A percentile compares a stretch with the other conserved stretches of the same genome.
Evolutionary conservation across 768 basidiomycete species (phyloP).

Genomic region (Cyclocybe aegerita): DNA sequence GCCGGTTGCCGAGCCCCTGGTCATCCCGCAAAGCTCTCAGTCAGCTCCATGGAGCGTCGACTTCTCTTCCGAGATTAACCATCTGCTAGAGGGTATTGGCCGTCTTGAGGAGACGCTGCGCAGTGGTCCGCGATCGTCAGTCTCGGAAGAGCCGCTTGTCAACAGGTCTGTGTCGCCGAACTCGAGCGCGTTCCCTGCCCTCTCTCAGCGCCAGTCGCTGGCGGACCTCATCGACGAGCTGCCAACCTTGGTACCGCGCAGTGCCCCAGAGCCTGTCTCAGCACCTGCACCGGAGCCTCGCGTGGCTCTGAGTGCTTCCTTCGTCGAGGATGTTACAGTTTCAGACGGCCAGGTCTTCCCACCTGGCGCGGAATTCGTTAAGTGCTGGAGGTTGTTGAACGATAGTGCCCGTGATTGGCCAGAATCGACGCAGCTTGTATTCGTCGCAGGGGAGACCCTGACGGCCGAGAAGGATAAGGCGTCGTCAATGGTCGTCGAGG

Average conservation of each 20-base stretch:
- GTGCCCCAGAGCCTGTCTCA: not conserved
- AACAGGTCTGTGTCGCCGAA: constrained; percentile 17
- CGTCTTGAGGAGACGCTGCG: not conserved
- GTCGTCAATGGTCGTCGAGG: constrained; percentile 17
- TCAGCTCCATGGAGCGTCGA: too few species aligned
- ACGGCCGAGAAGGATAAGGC: constrained; percentile 23
- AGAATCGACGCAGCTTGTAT: constrained; percentile 61
- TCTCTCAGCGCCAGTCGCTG: constrained; percentile 8
- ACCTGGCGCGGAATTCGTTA: constrained; percentile 83
- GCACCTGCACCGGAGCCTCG: constrained; percentile 3
- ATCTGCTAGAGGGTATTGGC: constrained; percentile 3
- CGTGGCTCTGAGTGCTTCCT: constrained; percentile 46
- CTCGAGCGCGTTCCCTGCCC: constrained; percentile 4
- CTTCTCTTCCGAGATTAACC: not conserved
- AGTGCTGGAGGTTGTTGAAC: constrained; percentile 78
- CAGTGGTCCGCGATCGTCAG: constrained; percentile 20
- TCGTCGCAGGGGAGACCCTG: constrained; percentile 63
- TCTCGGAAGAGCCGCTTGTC: constrained; percentile 29
- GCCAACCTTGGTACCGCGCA: constrained; percentile 3
- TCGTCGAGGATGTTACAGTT: constrained; percentile 69
- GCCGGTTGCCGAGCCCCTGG: too few species aligned
- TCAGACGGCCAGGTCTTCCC: constrained; percentile 76
- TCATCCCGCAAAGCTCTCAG: too few species aligned
- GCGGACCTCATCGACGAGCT: constrained; percentile 28
- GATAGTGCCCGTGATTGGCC: constrained; percentile 67